Conservation (phyloP, 2,329 filamentous ascomycete species). For the Trichoderma koningii region DNA sequence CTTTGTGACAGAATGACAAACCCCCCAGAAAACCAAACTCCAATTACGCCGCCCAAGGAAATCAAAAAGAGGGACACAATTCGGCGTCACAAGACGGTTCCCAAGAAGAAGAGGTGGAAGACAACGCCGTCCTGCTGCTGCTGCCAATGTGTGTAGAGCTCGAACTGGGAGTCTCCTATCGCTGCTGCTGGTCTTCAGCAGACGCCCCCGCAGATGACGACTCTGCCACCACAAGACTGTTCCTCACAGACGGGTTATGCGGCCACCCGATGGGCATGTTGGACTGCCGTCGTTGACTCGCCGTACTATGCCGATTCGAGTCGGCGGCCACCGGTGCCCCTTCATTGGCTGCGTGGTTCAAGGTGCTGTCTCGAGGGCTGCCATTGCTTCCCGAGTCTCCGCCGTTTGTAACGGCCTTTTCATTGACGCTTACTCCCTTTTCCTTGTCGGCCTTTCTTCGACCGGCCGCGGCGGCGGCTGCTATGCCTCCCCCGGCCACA, state of each 20-base stretch:
- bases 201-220: slow-evolving; percentile 17
- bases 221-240: slow-evolving; percentile 28
- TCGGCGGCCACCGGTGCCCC: slow-evolving; percentile 30
- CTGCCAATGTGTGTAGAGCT: neutral
- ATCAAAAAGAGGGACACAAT: neutral
- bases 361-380: slow-evolving; percentile 32
- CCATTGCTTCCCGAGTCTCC: slow-evolving; percentile 29
- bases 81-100: neutral
- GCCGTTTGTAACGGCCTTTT: slow-evolving; percentile 31
- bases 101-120: slow-evolving; percentile 5
- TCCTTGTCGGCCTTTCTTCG: slow-evolving; percentile 28
- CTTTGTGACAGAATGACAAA: neutral
- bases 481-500: slow-evolving; percentile 32
- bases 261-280: slow-evolving; percentile 46
- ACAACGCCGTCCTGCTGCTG: slow-evolving; percentile 6
- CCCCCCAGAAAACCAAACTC: neutral
- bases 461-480: slow-evolving; percentile 30
- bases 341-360: slow-evolving; percentile 28
- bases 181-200: slow-evolving; percentile 9
- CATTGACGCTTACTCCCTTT: slow-evolving; percentile 26
- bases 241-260: slow-evolving; percentile 37
- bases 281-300: slow-evolving; percentile 36
- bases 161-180: neutral
- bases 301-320: slow-evolving; percentile 30
- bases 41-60: slow-evolving; percentile 1